Conservation (phyloP, 495 filamentous ascomycete species). For the Chaetomidium leptoderma region DNA sequence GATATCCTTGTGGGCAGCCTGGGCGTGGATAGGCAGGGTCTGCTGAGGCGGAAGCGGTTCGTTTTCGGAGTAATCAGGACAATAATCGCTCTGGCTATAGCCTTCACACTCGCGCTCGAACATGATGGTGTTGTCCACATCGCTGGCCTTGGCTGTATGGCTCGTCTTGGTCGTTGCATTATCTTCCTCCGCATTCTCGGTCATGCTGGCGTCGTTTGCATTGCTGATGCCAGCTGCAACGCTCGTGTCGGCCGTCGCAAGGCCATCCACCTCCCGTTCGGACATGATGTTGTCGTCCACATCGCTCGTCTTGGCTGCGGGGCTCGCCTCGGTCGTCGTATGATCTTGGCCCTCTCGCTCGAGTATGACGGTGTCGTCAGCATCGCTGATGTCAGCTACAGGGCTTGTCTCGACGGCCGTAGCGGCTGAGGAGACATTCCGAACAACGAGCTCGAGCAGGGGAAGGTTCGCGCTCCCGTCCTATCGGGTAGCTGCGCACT, state of each 20-base stretch:
- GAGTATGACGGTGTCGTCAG: not conserved
- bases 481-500: not conserved
- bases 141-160: not conserved
- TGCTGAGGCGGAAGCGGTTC: not conserved
- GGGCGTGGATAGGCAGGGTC: not conserved
- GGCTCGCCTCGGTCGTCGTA: not conserved
- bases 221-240: not conserved
- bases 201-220: not conserved
- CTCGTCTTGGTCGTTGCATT: not conserved
- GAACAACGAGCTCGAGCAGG: not conserved
- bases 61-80: not conserved
- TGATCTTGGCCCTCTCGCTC: not conserved
- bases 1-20: not conserved
- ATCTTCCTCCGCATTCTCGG: not conserved
- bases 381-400: not conserved
- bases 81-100: not conserved
- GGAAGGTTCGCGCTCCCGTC: not conserved
- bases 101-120: not conserved
- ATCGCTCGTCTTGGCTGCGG: not conserved
- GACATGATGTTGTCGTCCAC: not conserved
- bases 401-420: not conserved
- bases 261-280: not conserved
- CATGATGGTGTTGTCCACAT: not conserved
- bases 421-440: not conserved
- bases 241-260: not conserved